These are phyloP conservation scores for Olyra latifolia DNA, from an alignment of 176 grass and related monocot species.

Conservation along the genomic window DNA sequence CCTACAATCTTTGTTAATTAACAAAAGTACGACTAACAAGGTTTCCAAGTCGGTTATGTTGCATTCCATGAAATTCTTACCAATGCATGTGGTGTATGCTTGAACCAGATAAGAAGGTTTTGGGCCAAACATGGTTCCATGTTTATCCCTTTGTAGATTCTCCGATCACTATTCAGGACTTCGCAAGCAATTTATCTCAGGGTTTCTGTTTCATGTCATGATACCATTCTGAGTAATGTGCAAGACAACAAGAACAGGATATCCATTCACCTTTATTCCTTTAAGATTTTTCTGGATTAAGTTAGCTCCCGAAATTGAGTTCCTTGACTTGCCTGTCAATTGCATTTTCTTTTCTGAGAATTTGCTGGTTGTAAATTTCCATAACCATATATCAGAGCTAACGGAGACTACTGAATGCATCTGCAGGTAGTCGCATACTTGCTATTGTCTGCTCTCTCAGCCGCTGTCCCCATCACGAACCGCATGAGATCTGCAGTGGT, in stretches of 20 bases:
- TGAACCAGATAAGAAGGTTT: background rate
- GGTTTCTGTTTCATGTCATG: background rate
- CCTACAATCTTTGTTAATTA: background rate
- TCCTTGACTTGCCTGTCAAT: background rate
- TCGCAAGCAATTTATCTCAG: slow-evolving; percentile 1
- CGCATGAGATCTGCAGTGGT: slow-evolving; percentile 74
- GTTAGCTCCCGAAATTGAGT: background rate
- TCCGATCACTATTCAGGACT: background rate
- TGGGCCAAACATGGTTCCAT: background rate
- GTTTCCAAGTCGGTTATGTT: background rate
- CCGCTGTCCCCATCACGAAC: slow-evolving; percentile 78
- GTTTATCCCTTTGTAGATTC: slow-evolving; percentile 6
- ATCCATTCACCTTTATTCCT: background rate
- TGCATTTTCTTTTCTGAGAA: slow-evolving; percentile 8
- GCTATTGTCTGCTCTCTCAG: slow-evolving; percentile 78
- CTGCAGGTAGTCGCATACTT: slow-evolving; percentile 75
- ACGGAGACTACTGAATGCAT: background rate
- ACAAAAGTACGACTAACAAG: slow-evolving; percentile 8
- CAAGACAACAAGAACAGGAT: slow-evolving; percentile 7
- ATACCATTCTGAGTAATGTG: background rate
- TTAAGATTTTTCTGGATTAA: background rate
- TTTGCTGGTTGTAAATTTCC: background rate
- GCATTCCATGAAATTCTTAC: background rate
- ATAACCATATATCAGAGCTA: background rate
- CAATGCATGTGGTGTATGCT: background rate